phyloP scores from a whole-genome alignment of 306 rosid genomes.

The Dicorynia guianensis region DNA sequence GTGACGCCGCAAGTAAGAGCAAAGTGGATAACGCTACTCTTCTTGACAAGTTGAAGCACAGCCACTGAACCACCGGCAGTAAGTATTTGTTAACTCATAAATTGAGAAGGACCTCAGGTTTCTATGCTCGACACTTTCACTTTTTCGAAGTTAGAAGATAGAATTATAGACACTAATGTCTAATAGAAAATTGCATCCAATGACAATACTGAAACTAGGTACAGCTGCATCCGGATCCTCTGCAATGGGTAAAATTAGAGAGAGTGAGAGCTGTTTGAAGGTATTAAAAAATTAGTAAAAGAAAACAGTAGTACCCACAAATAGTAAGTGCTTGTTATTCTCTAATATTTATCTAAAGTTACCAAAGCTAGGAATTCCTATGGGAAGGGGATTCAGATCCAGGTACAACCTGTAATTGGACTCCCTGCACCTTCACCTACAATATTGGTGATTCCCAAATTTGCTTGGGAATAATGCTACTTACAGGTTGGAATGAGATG shows the following conservation, averaged over 20 bases:
- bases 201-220: not conserved
- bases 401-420: not conserved
- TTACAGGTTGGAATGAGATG: no score
- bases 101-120: constrained; percentile 20
- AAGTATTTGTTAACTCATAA: constrained; percentile 30
- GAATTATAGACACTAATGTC: constrained; percentile 7
- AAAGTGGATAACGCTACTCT: constrained; percentile 33
- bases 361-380: no score
- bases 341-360: no score
- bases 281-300: no score
- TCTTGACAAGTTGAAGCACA: constrained; percentile 33
- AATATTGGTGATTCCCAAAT: constrained; percentile 4
- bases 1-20: no score
- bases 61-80: constrained; percentile 35
- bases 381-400: no score
- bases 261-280: no score
- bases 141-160: constrained; percentile 5
- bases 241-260: no score
- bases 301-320: no score
- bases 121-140: constrained; percentile 32
- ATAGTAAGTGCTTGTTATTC: no score
- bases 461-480: not conserved
- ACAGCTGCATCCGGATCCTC: no score
- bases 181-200: not conserved
- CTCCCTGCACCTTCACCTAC: constrained; percentile 11